Evolutionary conservation across 1,284 basidiomycete species (phyloP).

Genomic region (Megacollybia platyphylla): DNA sequence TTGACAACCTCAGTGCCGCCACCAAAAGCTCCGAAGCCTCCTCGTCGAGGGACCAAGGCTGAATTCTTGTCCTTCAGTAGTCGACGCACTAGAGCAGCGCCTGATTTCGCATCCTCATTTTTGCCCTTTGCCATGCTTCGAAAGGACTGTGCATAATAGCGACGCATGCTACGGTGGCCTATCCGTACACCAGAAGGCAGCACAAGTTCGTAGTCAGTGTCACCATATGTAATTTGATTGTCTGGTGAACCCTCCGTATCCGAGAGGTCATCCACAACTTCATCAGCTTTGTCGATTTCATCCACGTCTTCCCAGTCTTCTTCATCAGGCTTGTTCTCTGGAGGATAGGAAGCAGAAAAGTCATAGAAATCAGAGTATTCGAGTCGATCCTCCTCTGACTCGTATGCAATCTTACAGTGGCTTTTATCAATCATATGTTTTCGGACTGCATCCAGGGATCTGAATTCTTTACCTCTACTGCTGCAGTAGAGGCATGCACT

Average conservation of each 20-base stretch:
- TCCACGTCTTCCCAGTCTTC: constrained; percentile 54
- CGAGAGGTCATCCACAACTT: constrained; percentile 31
- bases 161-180: constrained; percentile 80
- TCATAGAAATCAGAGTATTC: constrained; percentile 94
- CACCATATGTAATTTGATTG: constrained; percentile 55
- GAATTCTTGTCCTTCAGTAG: constrained; percentile 72
- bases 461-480: constrained; percentile 65
- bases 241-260: constrained; percentile 35
- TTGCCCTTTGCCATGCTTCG: constrained; percentile 22
- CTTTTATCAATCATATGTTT: constrained; percentile 92
- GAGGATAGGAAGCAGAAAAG: constrained; percentile 72
- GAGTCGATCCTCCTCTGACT: constrained; percentile 66
- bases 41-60: constrained; percentile 72
- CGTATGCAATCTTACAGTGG: constrained; percentile 95
- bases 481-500: constrained; percentile 93
- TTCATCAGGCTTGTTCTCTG: constrained; percentile 18
- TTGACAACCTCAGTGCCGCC: constrained; percentile 72
- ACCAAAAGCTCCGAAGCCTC: constrained; percentile 80
- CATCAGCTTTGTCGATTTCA: constrained; percentile 41
- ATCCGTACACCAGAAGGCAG: constrained; percentile 88
- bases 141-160: constrained; percentile 85
- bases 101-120: constrained; percentile 52
- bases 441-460: constrained; percentile 72
- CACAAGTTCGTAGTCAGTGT: constrained; percentile 80
- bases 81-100: constrained; percentile 61